Conservation (phyloP, 1,284 basidiomycete species). For the Ustilago hordei region DNA sequence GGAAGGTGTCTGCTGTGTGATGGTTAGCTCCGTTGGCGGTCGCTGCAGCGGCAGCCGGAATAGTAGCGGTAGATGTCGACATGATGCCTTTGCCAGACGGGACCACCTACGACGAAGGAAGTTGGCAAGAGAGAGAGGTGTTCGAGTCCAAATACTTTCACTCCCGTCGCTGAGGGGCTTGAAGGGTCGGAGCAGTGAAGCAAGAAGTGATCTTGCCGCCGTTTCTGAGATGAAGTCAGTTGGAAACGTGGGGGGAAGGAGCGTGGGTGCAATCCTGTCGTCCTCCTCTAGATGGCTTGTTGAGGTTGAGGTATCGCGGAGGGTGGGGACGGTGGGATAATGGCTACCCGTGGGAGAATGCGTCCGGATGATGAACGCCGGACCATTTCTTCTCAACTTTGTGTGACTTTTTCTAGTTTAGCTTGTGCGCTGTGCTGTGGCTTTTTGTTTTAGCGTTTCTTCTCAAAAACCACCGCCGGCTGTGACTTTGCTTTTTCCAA, state of each 20-base stretch:
- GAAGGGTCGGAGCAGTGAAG: neutral
- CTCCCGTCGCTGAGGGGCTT: neutral
- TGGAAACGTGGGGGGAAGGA: neutral
- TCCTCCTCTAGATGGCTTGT: neutral
- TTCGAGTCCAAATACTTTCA: neutral
- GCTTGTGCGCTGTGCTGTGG: neutral
- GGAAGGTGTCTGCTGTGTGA: constrained; percentile 61
- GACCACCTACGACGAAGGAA: neutral
- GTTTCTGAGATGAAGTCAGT: neutral
- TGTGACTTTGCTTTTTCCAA: neutral
- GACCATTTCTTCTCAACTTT: constrained; percentile 4
- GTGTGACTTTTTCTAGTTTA: neutral
- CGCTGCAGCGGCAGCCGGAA: constrained; percentile 3
- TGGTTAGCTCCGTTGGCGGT: constrained; percentile 17
- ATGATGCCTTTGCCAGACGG: neutral
- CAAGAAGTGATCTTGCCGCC: neutral
- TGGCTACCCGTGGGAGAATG: constrained; percentile 1
- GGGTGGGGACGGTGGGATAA: neutral
- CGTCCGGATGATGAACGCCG: neutral
- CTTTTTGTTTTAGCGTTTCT: neutral
- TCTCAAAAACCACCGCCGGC: constrained; percentile 1
- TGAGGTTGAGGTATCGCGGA: neutral
- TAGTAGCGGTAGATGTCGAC: constrained; percentile 6
- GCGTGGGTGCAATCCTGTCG: neutral
- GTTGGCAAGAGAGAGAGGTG: neutral